A percentile compares a stretch with the other conserved stretches of the same genome.
These are phyloP conservation scores for Fusarium musae DNA, from an alignment of 2,329 filamentous ascomycete species.

Conservation along the genomic window DNA sequence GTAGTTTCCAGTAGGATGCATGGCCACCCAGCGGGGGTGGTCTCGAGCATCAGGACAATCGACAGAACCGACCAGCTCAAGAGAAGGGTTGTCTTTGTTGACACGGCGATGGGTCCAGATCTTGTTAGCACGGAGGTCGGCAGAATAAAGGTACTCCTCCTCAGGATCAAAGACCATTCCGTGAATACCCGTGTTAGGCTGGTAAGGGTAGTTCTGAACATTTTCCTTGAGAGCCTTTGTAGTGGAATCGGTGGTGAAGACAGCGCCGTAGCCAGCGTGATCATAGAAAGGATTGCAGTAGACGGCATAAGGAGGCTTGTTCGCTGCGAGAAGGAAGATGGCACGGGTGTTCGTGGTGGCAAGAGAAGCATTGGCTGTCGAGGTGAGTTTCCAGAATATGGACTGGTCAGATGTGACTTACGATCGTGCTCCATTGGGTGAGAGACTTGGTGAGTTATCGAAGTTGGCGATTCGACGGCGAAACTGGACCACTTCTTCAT, in stretches of 20 bases:
- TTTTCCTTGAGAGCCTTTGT: constrained; percentile 70
- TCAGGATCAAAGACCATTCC: constrained; percentile 83
- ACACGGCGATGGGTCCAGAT: constrained; percentile 87
- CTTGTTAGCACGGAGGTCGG: constrained; percentile 81
- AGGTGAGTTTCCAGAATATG: neutral
- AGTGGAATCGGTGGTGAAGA: constrained; percentile 69
- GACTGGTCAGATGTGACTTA: constrained; percentile 54
- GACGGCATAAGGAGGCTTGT: constrained; percentile 80
- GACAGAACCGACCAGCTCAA: constrained; percentile 77
- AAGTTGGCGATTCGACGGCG: constrained; percentile 76
- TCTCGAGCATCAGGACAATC: constrained; percentile 77
- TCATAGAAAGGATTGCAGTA: constrained; percentile 94
- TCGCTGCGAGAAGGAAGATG: constrained; percentile 86
- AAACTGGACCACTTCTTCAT: constrained; percentile 96
- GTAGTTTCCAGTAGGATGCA: constrained; percentile 81
- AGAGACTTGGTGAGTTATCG: constrained; percentile 80
- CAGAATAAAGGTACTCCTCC: constrained; percentile 81
- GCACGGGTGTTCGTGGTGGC: constrained; percentile 83
- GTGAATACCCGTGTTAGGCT: constrained; percentile 77
- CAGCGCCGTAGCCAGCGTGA: constrained; percentile 82
- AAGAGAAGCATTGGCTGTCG: constrained; percentile 72
- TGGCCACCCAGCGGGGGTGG: constrained; percentile 89
- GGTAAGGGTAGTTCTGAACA: constrained; percentile 79
- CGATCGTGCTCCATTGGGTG: constrained; percentile 81
- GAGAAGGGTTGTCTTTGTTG: constrained; percentile 44